Percentiles rank a stretch among this genome's conserved stretches.
Evolutionary conservation across 140 eudicot genomes (phyloP).

Genomic region (Erigeron philadelphicus): DNA sequence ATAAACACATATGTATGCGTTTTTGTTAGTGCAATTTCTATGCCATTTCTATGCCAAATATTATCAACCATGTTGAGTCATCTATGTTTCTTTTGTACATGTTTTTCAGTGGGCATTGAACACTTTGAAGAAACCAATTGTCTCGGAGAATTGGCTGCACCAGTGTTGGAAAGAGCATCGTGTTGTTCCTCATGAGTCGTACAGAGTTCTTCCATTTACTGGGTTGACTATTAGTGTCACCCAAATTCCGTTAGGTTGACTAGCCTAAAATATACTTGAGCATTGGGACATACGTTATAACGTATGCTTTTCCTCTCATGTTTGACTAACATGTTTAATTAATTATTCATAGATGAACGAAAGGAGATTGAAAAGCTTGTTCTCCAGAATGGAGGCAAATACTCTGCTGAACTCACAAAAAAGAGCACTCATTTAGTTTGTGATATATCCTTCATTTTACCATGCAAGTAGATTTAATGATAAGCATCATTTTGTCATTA

Average conservation of each 20-base stretch:
- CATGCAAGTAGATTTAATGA: not conserved
- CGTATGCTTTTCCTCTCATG: conserved; percentile 13
- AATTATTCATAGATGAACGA: conserved; percentile 48
- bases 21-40: not conserved
- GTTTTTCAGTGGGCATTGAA: conserved; percentile 78
- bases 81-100: conserved; percentile 7
- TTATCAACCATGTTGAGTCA: not conserved
- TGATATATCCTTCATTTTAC: conserved; percentile 67
- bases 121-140: conserved; percentile 75
- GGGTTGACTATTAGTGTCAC: conserved; percentile 79
- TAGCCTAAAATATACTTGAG: conserved; percentile 14
- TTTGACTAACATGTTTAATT: conserved; percentile 19
- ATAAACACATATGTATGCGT: not conserved
- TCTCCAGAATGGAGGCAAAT: conserved; percentile 75
- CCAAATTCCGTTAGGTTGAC: conserved; percentile 70
- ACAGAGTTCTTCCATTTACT: conserved; percentile 75
- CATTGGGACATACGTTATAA: conserved; percentile 10
- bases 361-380: conserved; percentile 72
- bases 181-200: conserved; percentile 83
- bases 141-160: conserved; percentile 68
- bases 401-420: conserved; percentile 85
- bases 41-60: conserved; percentile 14
- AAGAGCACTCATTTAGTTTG: conserved; percentile 80
- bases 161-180: conserved; percentile 99
- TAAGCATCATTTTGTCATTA: not conserved